Base-by-base conservation (phyloP, 192 early-diverging fungal species). In the Paraglomus brasilianum region DNA sequence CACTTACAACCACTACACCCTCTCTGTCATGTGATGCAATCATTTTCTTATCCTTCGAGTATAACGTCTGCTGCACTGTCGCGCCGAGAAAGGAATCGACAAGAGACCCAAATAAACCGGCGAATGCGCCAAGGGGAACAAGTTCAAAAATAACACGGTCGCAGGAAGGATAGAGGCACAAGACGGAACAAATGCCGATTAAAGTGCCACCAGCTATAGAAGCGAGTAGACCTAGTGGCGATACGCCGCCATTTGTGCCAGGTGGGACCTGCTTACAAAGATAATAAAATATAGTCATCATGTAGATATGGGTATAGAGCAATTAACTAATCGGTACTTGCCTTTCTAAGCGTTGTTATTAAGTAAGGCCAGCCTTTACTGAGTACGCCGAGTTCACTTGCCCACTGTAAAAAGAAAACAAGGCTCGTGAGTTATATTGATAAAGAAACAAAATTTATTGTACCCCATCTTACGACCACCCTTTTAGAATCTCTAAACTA, bases 201-300 rank as follows among this genome's bases (percentile, higher is more conserved):
- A 86, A 64, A 5, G 82, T 62, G 30, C 93, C 94, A 21, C 94
- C 93, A 8, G 77, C 82, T 51, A 94, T 64, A 13, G 92, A 94
- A 14, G 94, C 90, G 0, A 78, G 73, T n/a, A 92, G 49, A 11
- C 94, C 94, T 38, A 94, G 66, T 15, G 78, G 74, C 14, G 86
- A 87, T 9, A 96, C 76, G 2, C 88, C 95, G 10, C 95, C 95
- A 77, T 97, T 97, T 13, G 93, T 95, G 2, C 95, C 95, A 30
- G 90, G 88, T 10, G 95, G 95, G 7, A 96, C 95, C 39, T 79
- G 69, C 47, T 82, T 80, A 10, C 24, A 13, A 44, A 15, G 13
- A 17, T 4, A 22, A 19, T 10, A 42, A 8, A 30, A 19, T 17
- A 17, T 17, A 61, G 6, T 44, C 6, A 17, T 15, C 4, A 49